These are phyloP conservation scores for Aureobasidium musti DNA, from an alignment of 2,329 filamentous ascomycete genomes.

Conservation along the genomic window DNA sequence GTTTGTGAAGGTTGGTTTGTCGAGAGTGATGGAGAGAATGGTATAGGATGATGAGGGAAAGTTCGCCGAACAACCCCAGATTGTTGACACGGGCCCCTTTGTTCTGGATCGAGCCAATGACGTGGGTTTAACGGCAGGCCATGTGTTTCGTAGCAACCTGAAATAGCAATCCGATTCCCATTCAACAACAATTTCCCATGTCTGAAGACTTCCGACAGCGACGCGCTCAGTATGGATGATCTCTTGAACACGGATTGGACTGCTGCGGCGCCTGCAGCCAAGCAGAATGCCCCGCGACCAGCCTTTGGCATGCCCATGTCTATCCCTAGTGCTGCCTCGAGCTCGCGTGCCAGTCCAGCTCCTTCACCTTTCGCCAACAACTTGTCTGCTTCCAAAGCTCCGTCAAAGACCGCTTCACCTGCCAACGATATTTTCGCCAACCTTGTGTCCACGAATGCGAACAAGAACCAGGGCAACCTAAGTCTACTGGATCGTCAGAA, in stretches of 20 bases:
- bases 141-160: slow-evolving; percentile 23
- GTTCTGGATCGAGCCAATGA: slow-evolving; percentile 15
- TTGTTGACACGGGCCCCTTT: slow-evolving; percentile 19
- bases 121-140: slow-evolving; percentile 20
- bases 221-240: slow-evolving; percentile 49
- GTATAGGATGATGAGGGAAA: neutral
- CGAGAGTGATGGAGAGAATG: neutral
- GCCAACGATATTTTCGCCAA: slow-evolving; percentile 74
- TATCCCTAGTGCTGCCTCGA: slow-evolving; percentile 32
- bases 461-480: slow-evolving; percentile 67
- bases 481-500: slow-evolving; percentile 65
- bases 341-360: slow-evolving; percentile 45
- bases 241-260: slow-evolving; percentile 53
- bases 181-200: slow-evolving; percentile 1
- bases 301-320: slow-evolving; percentile 37
- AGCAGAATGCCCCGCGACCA: slow-evolving; percentile 27
- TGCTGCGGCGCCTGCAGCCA: slow-evolving; percentile 25
- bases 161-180: slow-evolving; percentile 16
- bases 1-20: neutral
- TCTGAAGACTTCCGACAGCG: slow-evolving; percentile 21
- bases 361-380: slow-evolving; percentile 46
- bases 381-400: slow-evolving; percentile 48
- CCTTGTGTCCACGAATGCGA: slow-evolving; percentile 64
- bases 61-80: slow-evolving; percentile 7
- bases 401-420: slow-evolving; percentile 55